A percentile compares a stretch with the other conserved stretches of the same genome.
These are phyloP conservation scores for Cryptococcus amylolentus DNA, from an alignment of 1,284 basidiomycete species.

Conservation along the genomic window DNA sequence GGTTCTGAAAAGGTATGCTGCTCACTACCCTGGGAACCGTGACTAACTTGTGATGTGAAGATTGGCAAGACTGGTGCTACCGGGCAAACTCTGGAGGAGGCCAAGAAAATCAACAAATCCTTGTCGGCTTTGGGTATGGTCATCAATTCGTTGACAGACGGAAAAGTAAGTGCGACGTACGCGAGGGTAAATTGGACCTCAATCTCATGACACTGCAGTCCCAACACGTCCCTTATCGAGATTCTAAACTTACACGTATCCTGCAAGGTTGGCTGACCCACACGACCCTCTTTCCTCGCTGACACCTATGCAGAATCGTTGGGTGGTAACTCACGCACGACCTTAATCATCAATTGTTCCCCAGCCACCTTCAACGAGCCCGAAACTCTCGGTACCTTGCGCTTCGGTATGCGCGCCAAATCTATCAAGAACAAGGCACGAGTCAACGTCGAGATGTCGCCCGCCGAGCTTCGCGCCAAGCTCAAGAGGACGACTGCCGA, in stretches of 20 bases:
- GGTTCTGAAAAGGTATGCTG: slow-evolving; percentile 91
- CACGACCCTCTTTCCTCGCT: not conserved
- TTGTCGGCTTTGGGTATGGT: slow-evolving; percentile 98
- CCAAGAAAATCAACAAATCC: slow-evolving; percentile 99
- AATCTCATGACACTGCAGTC: slow-evolving; percentile 57
- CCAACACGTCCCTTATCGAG: slow-evolving; percentile 96
- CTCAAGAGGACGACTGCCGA: slow-evolving; percentile 87
- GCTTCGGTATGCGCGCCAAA: slow-evolving; percentile 98
- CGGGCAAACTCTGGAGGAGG: slow-evolving; percentile 97
- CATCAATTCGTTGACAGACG: slow-evolving; percentile 96
- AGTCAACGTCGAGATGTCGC: slow-evolving; percentile 96
- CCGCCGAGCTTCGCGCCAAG: slow-evolving; percentile 88
- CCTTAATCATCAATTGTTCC: slow-evolving; percentile 98
- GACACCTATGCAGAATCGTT: slow-evolving; percentile 66
- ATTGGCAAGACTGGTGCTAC: slow-evolving; percentile 96
- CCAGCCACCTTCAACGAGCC: slow-evolving; percentile 95
- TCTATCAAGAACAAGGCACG: slow-evolving; percentile 99
- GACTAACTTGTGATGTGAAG: slow-evolving; percentile 10
- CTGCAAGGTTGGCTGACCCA: slow-evolving; percentile 61
- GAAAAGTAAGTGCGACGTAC: slow-evolving; percentile 62
- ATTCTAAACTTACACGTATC: slow-evolving; percentile 98
- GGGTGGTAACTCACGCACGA: slow-evolving; percentile 97
- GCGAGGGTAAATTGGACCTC: not conserved
- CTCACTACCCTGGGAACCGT: not conserved
- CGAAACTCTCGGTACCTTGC: slow-evolving; percentile 94